These are phyloP conservation scores for Chaetomium fimeti DNA, from an alignment of 495 filamentous ascomycete species.

Conservation along the genomic window DNA sequence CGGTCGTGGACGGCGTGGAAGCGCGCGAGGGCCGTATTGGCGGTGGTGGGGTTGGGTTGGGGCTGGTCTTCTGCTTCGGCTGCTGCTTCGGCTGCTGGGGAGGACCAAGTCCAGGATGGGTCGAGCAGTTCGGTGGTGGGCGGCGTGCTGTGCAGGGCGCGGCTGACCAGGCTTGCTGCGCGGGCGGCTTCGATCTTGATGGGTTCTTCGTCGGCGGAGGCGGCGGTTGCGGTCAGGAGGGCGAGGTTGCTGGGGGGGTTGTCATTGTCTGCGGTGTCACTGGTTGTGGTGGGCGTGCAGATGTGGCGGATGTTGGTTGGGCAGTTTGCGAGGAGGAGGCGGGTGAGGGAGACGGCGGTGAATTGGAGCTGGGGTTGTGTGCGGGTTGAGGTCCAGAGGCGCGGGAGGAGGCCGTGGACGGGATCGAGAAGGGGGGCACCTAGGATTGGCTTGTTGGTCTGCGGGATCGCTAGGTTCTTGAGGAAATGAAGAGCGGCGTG, in stretches of 20 bases:
- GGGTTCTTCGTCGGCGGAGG: conserved; percentile 59
- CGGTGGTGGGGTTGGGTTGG: too few relatives aligned
- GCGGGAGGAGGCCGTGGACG: conserved; percentile 48
- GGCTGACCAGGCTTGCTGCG: conserved; percentile 61
- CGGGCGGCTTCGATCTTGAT: conserved; percentile 74
- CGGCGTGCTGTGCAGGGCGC: conserved; percentile 47
- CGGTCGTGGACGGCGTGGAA: conserved; percentile 55
- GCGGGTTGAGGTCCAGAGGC: conserved; percentile 57
- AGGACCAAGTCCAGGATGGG: conserved; percentile 9
- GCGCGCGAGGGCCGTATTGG: neutral
- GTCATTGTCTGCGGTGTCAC: conserved; percentile 31
- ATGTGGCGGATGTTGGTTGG: conserved; percentile 55
- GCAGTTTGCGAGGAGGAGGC: conserved; percentile 63
- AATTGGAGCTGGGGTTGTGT: conserved; percentile 67
- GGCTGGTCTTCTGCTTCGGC: conserved; percentile 5
- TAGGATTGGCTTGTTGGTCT: conserved; percentile 58
- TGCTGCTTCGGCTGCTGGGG: neutral
- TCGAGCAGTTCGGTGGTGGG: neutral
- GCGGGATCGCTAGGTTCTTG: conserved; percentile 73
- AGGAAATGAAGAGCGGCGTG: conserved; percentile 71
- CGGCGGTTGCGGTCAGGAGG: conserved; percentile 57
- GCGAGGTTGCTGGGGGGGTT: conserved; percentile 53
- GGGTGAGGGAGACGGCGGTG: conserved; percentile 61
- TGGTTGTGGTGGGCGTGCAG: conserved; percentile 38
- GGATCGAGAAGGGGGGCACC: conserved; percentile 42